Conservation (phyloP, 2,329 filamentous ascomycete genomes). For the Corynespora cassiicola region DNA sequence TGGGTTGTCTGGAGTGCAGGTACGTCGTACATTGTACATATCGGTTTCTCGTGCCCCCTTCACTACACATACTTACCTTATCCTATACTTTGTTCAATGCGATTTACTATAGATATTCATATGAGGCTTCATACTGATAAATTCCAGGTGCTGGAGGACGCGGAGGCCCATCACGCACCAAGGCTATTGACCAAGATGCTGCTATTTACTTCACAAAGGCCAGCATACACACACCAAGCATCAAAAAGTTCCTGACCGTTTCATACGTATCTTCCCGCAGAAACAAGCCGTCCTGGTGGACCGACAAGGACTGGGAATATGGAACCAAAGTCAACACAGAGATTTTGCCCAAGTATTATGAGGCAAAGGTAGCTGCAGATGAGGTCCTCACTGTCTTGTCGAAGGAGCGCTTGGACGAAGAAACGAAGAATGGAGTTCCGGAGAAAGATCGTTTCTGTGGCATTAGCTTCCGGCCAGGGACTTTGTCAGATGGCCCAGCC, state of each 20-base stretch:
- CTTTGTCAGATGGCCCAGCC: slow-evolving; percentile 55
- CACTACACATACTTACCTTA: too few species aligned
- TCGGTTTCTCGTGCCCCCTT: too few species aligned
- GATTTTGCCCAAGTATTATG: slow-evolving; percentile 58
- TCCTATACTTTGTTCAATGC: background rate
- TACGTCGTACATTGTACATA: too few species aligned
- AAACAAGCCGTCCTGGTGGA: slow-evolving; percentile 58
- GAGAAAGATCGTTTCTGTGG: slow-evolving; percentile 51
- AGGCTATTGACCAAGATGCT: slow-evolving; percentile 61
- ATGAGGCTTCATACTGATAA: too few species aligned
- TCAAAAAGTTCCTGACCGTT: slow-evolving; percentile 63
- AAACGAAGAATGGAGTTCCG: slow-evolving; percentile 31
- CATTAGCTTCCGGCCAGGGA: slow-evolving; percentile 60
- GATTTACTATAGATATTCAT: slow-evolving; percentile 1
- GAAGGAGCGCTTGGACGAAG: slow-evolving; percentile 35
- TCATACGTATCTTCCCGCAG: slow-evolving; percentile 60
- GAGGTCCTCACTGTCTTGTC: slow-evolving; percentile 59
- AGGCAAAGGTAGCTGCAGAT: slow-evolving; percentile 63
- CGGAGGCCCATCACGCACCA: slow-evolving; percentile 57
- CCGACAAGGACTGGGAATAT: slow-evolving; percentile 53
- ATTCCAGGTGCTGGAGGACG: slow-evolving; percentile 61
- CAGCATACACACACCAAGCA: slow-evolving; percentile 49
- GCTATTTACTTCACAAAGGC: slow-evolving; percentile 61
- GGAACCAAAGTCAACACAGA: slow-evolving; percentile 57
- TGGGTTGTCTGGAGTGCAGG: slow-evolving; percentile 74